Percentiles rank a stretch among this genome's conserved stretches.
These are phyloP conservation scores for Dichotomocladium elegans DNA, from an alignment of 371 early-diverging fungal genomes.

Conservation along the genomic window DNA sequence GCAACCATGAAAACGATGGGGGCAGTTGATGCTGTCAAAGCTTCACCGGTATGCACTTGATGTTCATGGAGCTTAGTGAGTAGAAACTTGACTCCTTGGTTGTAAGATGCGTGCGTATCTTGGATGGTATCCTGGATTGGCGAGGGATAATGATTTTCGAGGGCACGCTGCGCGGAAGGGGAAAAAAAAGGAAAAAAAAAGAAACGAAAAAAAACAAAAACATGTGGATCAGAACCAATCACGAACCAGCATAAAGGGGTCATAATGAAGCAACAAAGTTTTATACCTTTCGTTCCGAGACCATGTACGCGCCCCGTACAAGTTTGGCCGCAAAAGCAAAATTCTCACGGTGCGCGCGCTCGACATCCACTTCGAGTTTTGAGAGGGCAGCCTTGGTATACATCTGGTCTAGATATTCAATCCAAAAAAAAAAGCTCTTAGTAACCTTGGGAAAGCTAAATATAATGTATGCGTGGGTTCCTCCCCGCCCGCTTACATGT, in stretches of 20 bases:
- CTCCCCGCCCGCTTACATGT: slow-evolving; percentile 62
- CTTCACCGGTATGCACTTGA: slow-evolving; percentile 16
- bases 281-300: slow-evolving; percentile 69
- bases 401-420: slow-evolving; percentile 75
- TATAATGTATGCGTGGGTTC: too few species aligned
- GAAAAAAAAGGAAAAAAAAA: neutral
- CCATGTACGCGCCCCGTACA: slow-evolving; percentile 95
- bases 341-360: slow-evolving; percentile 62
- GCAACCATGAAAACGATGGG: slow-evolving; percentile 83
- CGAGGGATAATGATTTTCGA: slow-evolving; percentile 59
- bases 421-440: slow-evolving; percentile 3
- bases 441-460: neutral
- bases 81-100: slow-evolving; percentile 73
- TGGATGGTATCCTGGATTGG: slow-evolving; percentile 80
- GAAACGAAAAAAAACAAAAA: too few species aligned
- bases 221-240: neutral
- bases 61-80: slow-evolving; percentile 49
- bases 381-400: slow-evolving; percentile 75
- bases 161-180: slow-evolving; percentile 66
- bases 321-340: slow-evolving; percentile 87
- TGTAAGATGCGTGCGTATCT: slow-evolving; percentile 83
- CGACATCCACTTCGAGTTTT: slow-evolving; percentile 70
- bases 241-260: too few species aligned
- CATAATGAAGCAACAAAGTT: neutral
- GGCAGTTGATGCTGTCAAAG: slow-evolving; percentile 26